Evolutionary conservation across 2,329 filamentous ascomycete species (phyloP), one percentile per base, ranked within the genome.

Genomic region (Aurifilum marmelostoma): DNA sequence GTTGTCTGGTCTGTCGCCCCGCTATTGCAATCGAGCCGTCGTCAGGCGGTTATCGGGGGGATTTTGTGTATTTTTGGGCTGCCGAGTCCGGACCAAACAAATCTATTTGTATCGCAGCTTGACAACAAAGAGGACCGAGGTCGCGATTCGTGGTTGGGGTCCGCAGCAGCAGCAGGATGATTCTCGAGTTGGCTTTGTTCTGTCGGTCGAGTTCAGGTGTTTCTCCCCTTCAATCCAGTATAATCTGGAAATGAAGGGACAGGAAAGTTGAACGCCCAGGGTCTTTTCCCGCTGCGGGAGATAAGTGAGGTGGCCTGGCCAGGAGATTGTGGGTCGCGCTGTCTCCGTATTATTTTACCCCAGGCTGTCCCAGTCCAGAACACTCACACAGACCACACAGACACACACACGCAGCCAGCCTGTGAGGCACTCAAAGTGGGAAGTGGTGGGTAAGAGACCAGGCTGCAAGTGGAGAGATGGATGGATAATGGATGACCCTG

Each of bases 331-430:
- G 68, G 68, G 68, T 70, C 68, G 64, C 61, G 39, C 60, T 27
- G 56, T 68, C 68, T 68, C 68, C 68, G 68, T 70, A 68, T 70
- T 70, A 70, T 70, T 67, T 70, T 56, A 70, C 67, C 68, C 68
- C 68, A 63, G 68, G 58, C 43, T 63, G 37, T 39, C 37, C 37
- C 27, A 63, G 41, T 12, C 61, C 39, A 63, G 41, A n/a, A 59
- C 29, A 59, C 21, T 8, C 18, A 8, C 34, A 8, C 34, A 34
- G 34, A 34, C 8, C 41, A 43, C 41, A 43, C 41, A 7, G 11
- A 41, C 39, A 41, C 41, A 7, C 41, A 21, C 16, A 43, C 41
- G 16, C 41, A 43, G 3, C 6, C 41, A 43, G 43, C 21, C 21
- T 47, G 43, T 1, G 61, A 50, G 34, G 62, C 43, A 54, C n/a